Evolutionary conservation across 371 early-diverging fungal genomes (phyloP).

Genomic region (Gilbertella persicaria): DNA sequence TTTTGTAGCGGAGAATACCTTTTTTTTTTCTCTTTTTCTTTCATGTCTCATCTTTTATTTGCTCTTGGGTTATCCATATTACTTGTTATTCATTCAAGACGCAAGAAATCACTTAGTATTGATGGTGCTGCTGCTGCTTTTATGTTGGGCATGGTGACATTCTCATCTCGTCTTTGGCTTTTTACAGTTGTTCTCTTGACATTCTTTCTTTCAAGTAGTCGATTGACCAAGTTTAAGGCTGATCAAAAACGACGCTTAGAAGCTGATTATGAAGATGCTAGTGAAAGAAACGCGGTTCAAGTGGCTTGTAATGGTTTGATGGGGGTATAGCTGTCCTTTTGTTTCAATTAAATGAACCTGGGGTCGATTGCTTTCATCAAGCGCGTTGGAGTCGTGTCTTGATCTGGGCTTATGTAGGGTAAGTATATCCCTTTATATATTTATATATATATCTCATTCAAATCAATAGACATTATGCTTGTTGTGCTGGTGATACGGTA

Average conservation of each 20-base stretch:
- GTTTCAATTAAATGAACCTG: slow-evolving; percentile 46
- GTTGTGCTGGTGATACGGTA: slow-evolving; percentile 87
- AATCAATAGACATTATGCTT: slow-evolving; percentile 71
- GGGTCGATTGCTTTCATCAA: slow-evolving; percentile 29
- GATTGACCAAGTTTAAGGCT: slow-evolving; percentile 80
- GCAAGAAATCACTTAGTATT: slow-evolving; percentile 68
- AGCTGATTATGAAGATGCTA: slow-evolving; percentile 51
- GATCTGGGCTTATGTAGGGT: slow-evolving; percentile 63
- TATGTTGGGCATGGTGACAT: slow-evolving; percentile 75
- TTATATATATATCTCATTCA: slow-evolving; percentile 4
- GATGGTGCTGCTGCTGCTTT: slow-evolving; percentile 78
- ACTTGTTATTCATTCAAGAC: slow-evolving; percentile 56
- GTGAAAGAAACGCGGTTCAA: slow-evolving; percentile 69
- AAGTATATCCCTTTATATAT: slow-evolving; percentile 4
- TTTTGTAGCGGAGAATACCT: not conserved
- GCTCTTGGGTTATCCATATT: slow-evolving; percentile 48
- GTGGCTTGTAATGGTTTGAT: slow-evolving; percentile 81
- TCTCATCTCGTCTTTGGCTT: slow-evolving; percentile 58
- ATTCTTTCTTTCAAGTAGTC: slow-evolving; percentile 76
- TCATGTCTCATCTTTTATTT: slow-evolving; percentile 33
- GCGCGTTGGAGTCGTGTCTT: slow-evolving; percentile 35
- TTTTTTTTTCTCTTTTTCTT: slow-evolving; percentile 6
- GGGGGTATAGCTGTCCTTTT: slow-evolving; percentile 69
- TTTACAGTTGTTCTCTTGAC: slow-evolving; percentile 67
- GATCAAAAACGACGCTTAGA: slow-evolving; percentile 69